Evolutionary conservation across 164 flowering plant species (phyloP).

Genomic region (Tinospora cordifolia): DNA sequence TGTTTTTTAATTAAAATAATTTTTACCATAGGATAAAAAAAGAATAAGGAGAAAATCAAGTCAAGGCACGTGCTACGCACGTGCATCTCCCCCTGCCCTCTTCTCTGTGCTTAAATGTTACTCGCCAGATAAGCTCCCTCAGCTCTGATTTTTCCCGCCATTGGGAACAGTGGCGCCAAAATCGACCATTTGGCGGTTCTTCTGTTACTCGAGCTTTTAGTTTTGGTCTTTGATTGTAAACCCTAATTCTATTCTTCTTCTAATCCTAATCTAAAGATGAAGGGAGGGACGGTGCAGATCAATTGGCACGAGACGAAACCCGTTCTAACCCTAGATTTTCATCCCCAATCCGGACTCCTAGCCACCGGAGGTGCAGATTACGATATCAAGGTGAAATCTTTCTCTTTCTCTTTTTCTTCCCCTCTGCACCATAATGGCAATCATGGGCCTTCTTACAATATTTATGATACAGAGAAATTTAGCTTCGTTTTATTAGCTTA

Average conservation of each 20-base stretch:
- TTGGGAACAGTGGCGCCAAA: conserved; percentile 6
- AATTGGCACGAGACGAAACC: conserved; percentile 93
- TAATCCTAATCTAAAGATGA: conserved; percentile 37
- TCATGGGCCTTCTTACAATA: background rate
- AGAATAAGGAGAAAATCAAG: no score
- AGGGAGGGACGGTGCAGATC: conserved; percentile 88
- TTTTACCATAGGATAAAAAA: no score
- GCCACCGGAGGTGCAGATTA: conserved; percentile 94
- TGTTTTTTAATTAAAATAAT: no score
- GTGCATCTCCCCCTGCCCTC: background rate
- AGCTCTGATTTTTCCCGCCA: conserved; percentile 9
- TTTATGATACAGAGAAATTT: background rate
- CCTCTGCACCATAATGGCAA: background rate
- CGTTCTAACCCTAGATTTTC: conserved; percentile 84
- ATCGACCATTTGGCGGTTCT: background rate
- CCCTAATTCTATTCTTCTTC: background rate
- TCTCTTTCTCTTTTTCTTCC: background rate
- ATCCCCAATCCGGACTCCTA: conserved; percentile 65
- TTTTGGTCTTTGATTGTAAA: background rate
- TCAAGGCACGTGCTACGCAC: background rate
- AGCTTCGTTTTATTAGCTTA: background rate
- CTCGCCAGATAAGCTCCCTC: no score
- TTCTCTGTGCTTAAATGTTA: no score
- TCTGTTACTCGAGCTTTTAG: no score
- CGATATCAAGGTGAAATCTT: conserved; percentile 69